Percentiles rank a stretch among this genome's conserved stretches.
phyloP scores from a whole-genome alignment of 2,329 filamentous ascomycete genomes.

The Penicillium verrucosum region DNA sequence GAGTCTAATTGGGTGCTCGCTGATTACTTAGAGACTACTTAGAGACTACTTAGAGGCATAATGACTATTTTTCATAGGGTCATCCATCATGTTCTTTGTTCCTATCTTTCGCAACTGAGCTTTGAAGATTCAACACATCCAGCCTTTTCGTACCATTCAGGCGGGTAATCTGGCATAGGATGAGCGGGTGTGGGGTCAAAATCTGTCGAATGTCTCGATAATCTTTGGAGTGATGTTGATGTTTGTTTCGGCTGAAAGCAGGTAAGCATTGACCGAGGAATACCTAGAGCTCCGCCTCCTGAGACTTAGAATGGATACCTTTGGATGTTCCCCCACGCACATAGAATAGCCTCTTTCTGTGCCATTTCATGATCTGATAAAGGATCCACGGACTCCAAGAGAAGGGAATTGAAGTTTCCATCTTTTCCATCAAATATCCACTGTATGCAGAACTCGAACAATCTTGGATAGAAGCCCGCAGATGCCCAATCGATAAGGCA shows the following conservation, averaged over 20 bases:
- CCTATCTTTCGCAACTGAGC: background rate
- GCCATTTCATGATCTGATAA: constrained; percentile 3
- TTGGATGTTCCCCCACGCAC: constrained; percentile 6
- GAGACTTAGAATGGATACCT: constrained; percentile 8
- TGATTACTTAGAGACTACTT: no score
- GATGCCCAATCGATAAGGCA: constrained; percentile 27
- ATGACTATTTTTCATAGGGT: no score
- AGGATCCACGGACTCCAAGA: background rate
- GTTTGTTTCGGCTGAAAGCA: background rate
- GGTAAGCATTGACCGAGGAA: background rate
- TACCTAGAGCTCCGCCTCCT: background rate
- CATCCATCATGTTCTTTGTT: background rate
- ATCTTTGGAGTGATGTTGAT: background rate
- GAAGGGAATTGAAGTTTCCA: constrained; percentile 2
- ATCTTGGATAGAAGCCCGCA: constrained; percentile 22
- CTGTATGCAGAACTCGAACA: constrained; percentile 22
- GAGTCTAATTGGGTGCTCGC: no score
- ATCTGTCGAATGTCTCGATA: background rate
- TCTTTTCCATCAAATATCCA: constrained; percentile 9
- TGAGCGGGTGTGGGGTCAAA: background rate
- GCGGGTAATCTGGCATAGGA: background rate
- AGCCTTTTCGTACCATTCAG: background rate
- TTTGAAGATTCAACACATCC: background rate
- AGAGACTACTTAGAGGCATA: no score
- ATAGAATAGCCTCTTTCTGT: constrained; percentile 2